Evolutionary conservation across 139 green algal genomes (phyloP).

Genomic region (Zygnema cylindricum): DNA sequence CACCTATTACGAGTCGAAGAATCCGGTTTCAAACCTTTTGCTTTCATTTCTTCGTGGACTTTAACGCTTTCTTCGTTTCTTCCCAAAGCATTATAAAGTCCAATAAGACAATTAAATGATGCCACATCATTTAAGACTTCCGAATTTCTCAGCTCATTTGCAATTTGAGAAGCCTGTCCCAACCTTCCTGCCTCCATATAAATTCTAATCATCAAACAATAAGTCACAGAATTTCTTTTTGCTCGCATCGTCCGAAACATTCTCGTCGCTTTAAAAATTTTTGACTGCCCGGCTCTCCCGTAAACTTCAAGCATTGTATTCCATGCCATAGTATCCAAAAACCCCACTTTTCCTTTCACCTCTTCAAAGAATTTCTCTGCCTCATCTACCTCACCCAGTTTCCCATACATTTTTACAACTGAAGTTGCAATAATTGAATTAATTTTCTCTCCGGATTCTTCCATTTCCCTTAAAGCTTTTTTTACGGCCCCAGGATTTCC

Average conservation of each 20-base stretch:
- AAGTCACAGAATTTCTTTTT: background rate
- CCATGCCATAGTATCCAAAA: background rate
- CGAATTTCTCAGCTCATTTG: background rate
- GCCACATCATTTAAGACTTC: background rate
- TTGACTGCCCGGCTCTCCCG: background rate
- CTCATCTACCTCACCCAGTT: background rate
- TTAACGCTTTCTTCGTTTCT: background rate
- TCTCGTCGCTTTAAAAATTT: background rate
- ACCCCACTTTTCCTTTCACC: background rate
- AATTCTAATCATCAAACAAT: background rate
- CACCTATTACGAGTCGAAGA: background rate
- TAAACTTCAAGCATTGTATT: constrained; percentile 8
- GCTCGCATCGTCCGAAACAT: background rate
- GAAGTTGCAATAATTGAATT: background rate
- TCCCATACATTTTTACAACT: constrained; percentile 3
- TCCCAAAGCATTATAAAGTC: background rate
- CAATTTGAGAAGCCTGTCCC: background rate
- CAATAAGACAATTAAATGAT: constrained; percentile 8
- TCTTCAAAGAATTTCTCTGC: background rate
- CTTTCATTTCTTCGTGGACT: background rate
- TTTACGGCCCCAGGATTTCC: background rate
- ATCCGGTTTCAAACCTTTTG: background rate
- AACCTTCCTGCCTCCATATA: background rate
- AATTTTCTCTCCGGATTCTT: background rate
- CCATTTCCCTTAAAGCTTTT: background rate